These are phyloP conservation scores for Ganoderma multipileum DNA, from an alignment of 1,284 basidiomycete genomes.

Conservation along the genomic window DNA sequence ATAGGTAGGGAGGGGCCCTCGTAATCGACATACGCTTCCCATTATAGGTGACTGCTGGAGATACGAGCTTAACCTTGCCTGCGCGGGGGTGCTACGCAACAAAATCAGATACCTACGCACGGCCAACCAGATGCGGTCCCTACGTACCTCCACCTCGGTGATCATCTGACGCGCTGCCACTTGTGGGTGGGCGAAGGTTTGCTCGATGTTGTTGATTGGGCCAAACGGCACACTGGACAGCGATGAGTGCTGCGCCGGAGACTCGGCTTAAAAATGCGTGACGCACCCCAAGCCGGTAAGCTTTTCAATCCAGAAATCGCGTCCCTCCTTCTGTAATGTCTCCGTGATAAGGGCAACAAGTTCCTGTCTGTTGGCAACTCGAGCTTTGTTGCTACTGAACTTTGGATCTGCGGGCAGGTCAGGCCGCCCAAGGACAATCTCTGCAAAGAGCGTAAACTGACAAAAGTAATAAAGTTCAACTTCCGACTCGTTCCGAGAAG, in stretches of 20 bases:
- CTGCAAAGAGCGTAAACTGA: conserved; percentile 74
- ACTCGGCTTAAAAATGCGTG: neutral
- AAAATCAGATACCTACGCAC: neutral
- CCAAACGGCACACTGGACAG: conserved; percentile 77
- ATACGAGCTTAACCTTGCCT: conserved; percentile 87
- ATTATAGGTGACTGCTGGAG: conserved; percentile 89
- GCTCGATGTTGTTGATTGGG: conserved; percentile 90
- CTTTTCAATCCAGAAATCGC: conserved; percentile 76
- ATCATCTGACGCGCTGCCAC: conserved; percentile 69
- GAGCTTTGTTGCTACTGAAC: conserved; percentile 76
- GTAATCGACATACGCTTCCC: conserved; percentile 80
- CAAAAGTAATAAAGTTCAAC: neutral
- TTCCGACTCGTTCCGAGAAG: conserved; percentile 1
- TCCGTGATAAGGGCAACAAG: conserved; percentile 79
- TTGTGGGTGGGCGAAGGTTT: conserved; percentile 94
- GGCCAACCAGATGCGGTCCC: conserved; percentile 29
- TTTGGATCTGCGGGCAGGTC: conserved; percentile 63
- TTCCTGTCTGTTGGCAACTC: conserved; percentile 80
- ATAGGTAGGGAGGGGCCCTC: conserved; percentile 84
- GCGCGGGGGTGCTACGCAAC: conserved; percentile 46
- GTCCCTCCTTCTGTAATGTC: conserved; percentile 61
- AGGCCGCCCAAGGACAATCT: conserved; percentile 65
- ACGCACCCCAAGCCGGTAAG: conserved; percentile 78
- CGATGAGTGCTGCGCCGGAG: neutral
- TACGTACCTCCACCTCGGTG: conserved; percentile 66